Conservation (phyloP, 2,329 filamentous ascomycete species). For the Colletotrichum acutatum region DNA sequence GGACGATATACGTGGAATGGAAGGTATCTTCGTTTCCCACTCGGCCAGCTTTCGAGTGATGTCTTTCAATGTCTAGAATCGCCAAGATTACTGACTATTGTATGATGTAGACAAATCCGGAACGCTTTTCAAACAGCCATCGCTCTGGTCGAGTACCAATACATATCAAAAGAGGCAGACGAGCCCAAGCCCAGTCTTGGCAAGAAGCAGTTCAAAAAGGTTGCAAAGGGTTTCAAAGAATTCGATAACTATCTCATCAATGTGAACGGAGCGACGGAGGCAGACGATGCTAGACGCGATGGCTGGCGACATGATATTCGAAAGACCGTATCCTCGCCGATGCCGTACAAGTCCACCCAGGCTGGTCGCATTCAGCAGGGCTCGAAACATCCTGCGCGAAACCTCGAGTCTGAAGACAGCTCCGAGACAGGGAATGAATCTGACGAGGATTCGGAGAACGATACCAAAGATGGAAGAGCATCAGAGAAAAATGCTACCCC, state of each 20-base stretch:
- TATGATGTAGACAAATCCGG: constrained; percentile 37
- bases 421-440: too few species aligned
- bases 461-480: not conserved
- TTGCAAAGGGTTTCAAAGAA: not conserved
- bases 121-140: constrained; percentile 41
- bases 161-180: not conserved
- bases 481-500: not conserved
- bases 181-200: not conserved
- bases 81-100: not conserved
- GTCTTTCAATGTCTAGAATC: not conserved
- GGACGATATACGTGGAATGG: constrained; percentile 37
- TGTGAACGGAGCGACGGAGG: not conserved
- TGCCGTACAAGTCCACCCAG: not conserved
- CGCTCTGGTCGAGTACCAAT: constrained; percentile 35
- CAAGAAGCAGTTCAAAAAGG: not conserved
- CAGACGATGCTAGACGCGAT: not conserved
- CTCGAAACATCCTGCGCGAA: not conserved
- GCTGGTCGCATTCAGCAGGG: not conserved
- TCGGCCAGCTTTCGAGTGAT: too few species aligned
- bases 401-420: too few species aligned
- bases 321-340: too few species aligned
- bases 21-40: not conserved
- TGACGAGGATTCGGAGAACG: too few species aligned
- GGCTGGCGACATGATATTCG: not conserved
- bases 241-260: not conserved